These are phyloP conservation scores for Myriosclerotinia scirpicola DNA, from an alignment of 2,329 filamentous ascomycete species.

Conservation along the genomic window DNA sequence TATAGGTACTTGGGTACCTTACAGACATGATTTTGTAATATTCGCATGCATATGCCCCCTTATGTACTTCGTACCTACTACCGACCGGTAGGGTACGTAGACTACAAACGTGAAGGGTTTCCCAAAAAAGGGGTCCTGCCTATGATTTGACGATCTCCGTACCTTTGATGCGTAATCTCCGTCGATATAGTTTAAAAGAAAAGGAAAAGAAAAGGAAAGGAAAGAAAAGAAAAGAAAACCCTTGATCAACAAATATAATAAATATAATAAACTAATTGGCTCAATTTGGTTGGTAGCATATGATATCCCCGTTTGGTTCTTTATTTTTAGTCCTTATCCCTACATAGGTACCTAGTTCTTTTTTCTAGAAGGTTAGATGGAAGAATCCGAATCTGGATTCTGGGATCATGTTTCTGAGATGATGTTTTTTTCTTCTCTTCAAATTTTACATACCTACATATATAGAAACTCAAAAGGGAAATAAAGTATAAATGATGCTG, in stretches of 20 bases:
- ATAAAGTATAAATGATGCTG: too few relatives aligned
- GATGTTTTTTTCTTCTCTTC: too few relatives aligned
- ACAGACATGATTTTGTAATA: too few relatives aligned
- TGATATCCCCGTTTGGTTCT: not conserved
- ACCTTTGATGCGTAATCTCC: not conserved
- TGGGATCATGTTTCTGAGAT: slow-evolving; percentile 5
- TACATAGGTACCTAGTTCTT: not conserved
- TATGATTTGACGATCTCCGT: slow-evolving; percentile 1
- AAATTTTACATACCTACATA: too few relatives aligned
- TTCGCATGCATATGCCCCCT: too few relatives aligned
- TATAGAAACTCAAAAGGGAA: too few relatives aligned
- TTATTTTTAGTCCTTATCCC: not conserved
- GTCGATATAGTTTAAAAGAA: not conserved
- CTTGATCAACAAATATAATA: not conserved
- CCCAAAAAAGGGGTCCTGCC: not conserved
- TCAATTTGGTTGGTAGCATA: not conserved
- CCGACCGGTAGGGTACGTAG: too few relatives aligned
- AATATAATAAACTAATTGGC: not conserved
- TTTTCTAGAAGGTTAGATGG: slow-evolving; percentile 1
- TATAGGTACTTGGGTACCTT: too few relatives aligned
- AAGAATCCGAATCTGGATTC: not conserved
- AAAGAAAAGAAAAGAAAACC: too few relatives aligned
- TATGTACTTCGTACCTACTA: too few relatives aligned
- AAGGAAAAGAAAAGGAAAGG: too few relatives aligned
- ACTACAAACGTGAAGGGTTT: too few relatives aligned